phyloP scores from a whole-genome alignment of 352 stramenopile genomes.

The Halophytophthora polymorphica region DNA sequence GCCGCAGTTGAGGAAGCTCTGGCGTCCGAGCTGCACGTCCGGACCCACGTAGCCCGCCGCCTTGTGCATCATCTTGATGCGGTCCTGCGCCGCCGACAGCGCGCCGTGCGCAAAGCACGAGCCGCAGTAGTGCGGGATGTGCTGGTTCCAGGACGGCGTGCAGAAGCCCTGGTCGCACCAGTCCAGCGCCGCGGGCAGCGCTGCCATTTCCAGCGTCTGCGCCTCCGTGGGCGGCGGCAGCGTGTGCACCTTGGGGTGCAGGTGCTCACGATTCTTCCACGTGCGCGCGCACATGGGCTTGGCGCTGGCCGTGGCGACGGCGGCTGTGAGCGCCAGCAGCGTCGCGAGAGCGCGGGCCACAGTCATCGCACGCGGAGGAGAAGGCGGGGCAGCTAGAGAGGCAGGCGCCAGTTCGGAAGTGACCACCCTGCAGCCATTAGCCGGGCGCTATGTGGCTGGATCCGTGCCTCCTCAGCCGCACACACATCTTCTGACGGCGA shows the following conservation, averaged over 20 bases:
- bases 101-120: conserved; percentile 80
- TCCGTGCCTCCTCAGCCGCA: no score
- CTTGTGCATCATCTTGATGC: conserved; percentile 79
- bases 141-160: conserved; percentile 82
- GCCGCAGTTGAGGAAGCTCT: conserved; percentile 83
- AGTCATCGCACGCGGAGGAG: no score
- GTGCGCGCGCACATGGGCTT: conserved; percentile 47
- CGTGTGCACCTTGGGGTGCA: conserved; percentile 47
- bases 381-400: no score
- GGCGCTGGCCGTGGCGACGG: conserved; percentile 41
- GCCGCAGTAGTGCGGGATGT: conserved; percentile 85
- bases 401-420: no score
- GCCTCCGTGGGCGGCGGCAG: conserved; percentile 33
- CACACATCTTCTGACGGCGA: no score
- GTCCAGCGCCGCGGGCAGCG: conserved; percentile 77
- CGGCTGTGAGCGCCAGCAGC: conserved; percentile 25
- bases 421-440: no score
- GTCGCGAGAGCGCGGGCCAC: no score
- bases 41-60: conserved; percentile 53
- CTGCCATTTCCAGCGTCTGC: conserved; percentile 41
- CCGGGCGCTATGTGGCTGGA: no score
- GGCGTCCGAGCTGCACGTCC: conserved; percentile 75
- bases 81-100: conserved; percentile 71
- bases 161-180: conserved; percentile 87
- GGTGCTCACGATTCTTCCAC: conserved; percentile 68